Evolutionary conservation across 495 filamentous ascomycete species (phyloP), one percentile per base, ranked within the genome.

Genomic region (Tirmania nivea): DNA sequence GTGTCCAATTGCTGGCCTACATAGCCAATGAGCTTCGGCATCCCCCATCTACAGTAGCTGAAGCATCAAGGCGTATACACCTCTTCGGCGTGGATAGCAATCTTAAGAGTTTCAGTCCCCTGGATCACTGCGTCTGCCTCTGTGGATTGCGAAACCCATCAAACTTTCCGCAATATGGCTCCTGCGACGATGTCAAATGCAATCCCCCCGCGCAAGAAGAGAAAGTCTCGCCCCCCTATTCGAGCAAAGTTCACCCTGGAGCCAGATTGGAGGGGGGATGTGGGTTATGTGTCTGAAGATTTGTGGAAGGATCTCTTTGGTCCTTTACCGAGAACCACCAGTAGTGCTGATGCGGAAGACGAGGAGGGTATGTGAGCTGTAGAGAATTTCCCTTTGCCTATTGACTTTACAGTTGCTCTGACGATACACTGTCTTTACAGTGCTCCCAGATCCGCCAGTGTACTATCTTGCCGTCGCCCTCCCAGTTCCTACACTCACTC

Each of bases 201-300:
- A 45, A 14, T 45, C 8, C 39, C 39, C 14, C 39, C 39, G 8
- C 39, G 39, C 12, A 45, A 8, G 39, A 45, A 45, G 39, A 14
- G 39, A 4, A 45, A 45, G 39, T 3, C 39, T 4, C 39, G 39
- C 39, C 39, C 39, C 8, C 39, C 39, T 45, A 45, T 45, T 19
- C 39, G 39, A 3, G 39, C 39, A 45, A 45, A 45, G 39, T 14
- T 45, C 39, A 19, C 17, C 17, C 8, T 45, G 39, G 39, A 45
- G 39, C 39, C 39, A 14, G 39, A 45, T 19, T 45, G 39, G 39
- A 14, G 39, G 9, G 85, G 83, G n/a, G 85, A 92, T 57, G 76
- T 86, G 34, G 90, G 85, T 49, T 77, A 90, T 48, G 63, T 97
- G 51, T 92, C 88, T 16, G 81, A 88, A 59, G 84, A 93, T 65